Evolutionary conservation across 169 alveolate species (phyloP), one percentile per base, ranked within the genome.

Genomic region (Babesia bigemina): DNA sequence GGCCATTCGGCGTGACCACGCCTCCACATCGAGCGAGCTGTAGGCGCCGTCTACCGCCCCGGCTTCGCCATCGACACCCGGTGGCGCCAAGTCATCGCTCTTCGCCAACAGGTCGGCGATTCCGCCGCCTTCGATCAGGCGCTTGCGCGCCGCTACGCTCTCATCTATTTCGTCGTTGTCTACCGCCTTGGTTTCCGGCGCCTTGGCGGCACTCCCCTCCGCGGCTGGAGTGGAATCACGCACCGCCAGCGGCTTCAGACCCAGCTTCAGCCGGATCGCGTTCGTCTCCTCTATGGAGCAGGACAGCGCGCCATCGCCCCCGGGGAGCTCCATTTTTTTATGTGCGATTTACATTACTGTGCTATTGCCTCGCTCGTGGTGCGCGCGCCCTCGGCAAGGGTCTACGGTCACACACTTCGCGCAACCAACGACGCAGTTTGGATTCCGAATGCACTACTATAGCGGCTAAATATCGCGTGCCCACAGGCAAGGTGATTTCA

Each of bases 1-100:
- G 22, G 75, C 72, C 88, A 81, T 81, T 21, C 75, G 73, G 47
- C 58, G 66, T 10, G 90, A 47, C 90, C 90, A 83, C 13, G 81
- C 71, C 56, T 58, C 29, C 14, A 75, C 28, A 45, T 83, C 83
- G 19, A 75, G 75, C 16, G 79, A 7, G 24, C 62, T 74, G 44
- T 47, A 66, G 12, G 52, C 77, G 14, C 60, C 44, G 45, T 63
- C 73, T 19, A 22, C 79, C 16, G 17, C 63, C 26, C 44, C 57
- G 24, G 74, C 53, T 11, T 48, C 48, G n/a, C 26, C 52, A 13
- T 16, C 22, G n/a, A 17, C 24, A 29, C 53, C 61, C 16, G 19
- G 47, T 17, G 74, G 74, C 7, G 60, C 52, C 36, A 79, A 21
- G 48, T 22, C 12, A 44, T 70, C 72, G 21, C 84, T 79, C 39